Conservation (phyloP, 306 rosid species). For the Gastrolobium bilobum region DNA sequence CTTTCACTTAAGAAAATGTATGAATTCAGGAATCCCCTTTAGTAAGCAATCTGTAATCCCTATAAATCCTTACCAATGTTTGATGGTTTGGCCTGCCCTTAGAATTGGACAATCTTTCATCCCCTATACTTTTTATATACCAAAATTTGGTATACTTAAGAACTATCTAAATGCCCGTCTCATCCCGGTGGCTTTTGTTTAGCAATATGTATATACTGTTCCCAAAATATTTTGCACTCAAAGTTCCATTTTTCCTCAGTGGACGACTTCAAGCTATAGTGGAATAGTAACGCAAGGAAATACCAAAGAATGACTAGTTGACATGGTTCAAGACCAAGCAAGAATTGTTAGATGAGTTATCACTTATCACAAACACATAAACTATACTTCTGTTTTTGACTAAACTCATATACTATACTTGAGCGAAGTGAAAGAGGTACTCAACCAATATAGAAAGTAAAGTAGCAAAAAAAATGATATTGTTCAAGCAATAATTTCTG, state of each 20-base stretch:
- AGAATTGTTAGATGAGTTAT: conserved; percentile 14
- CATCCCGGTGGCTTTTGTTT: too few relatives aligned
- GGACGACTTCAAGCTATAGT: conserved; percentile 17
- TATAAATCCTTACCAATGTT: too few relatives aligned
- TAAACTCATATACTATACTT: background rate
- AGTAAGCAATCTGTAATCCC: too few relatives aligned
- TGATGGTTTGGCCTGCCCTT: too few relatives aligned
- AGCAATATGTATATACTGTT: background rate
- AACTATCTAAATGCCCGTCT: too few relatives aligned
- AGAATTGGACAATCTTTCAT: too few relatives aligned
- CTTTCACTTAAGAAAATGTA: too few relatives aligned
- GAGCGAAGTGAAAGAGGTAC: background rate
- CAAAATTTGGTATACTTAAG: too few relatives aligned
- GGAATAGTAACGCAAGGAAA: background rate
- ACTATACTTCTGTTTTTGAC: background rate
- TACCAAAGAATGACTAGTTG: background rate
- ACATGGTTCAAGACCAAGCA: background rate
- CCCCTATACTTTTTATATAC: too few relatives aligned
- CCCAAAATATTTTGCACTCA: background rate
- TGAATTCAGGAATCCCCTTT: too few relatives aligned
- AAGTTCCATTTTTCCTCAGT: background rate
- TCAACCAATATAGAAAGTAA: conserved; percentile 28
- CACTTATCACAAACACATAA: conserved; percentile 28
- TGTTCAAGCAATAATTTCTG: conserved; percentile 10
- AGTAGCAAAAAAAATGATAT: conserved; percentile 27